Evolutionary conservation across 495 filamentous ascomycete species (phyloP).

Genomic region (Penicillium waksmanii): DNA sequence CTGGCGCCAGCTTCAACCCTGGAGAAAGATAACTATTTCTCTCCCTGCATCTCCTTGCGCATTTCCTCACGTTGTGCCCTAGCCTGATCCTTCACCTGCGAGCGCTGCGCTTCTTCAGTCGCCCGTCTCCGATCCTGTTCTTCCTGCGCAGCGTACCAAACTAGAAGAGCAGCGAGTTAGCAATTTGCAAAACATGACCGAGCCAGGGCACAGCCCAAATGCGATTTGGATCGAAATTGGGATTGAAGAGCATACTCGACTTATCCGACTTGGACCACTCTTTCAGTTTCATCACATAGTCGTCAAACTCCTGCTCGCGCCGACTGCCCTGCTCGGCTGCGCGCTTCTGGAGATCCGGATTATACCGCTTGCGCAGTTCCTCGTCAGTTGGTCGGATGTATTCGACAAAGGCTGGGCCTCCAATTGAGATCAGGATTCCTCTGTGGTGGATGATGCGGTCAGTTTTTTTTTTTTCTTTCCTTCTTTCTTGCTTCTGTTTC

Average conservation of each 20-base stretch:
- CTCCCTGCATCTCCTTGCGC: constrained; percentile 52
- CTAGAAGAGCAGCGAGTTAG: constrained; percentile 45
- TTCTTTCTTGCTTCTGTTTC: neutral
- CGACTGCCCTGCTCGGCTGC: constrained; percentile 74
- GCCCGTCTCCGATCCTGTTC: constrained; percentile 55
- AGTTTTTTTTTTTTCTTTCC: constrained; percentile 9
- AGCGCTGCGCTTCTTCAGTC: constrained; percentile 50
- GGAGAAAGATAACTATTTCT: constrained; percentile 34
- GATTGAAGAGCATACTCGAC: constrained; percentile 58
- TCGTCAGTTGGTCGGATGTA: constrained; percentile 86
- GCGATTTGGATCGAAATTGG: neutral
- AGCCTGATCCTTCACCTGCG: constrained; percentile 53
- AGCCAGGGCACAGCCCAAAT: too few species aligned
- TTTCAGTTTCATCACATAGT: constrained; percentile 82
- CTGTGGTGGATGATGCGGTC: constrained; percentile 45
- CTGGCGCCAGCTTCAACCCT: too few species aligned
- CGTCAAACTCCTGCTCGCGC: constrained; percentile 81
- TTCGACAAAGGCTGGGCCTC: constrained; percentile 82
- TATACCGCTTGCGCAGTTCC: constrained; percentile 90
- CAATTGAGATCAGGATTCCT: constrained; percentile 68
- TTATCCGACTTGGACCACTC: constrained; percentile 89
- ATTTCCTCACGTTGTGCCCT: constrained; percentile 59
- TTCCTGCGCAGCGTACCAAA: constrained; percentile 76
- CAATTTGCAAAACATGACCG: neutral
- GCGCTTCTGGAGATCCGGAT: constrained; percentile 86